These are phyloP conservation scores for Haberlea rhodopensis DNA, from an alignment of 257 asterid genomes.

Conservation along the genomic window DNA sequence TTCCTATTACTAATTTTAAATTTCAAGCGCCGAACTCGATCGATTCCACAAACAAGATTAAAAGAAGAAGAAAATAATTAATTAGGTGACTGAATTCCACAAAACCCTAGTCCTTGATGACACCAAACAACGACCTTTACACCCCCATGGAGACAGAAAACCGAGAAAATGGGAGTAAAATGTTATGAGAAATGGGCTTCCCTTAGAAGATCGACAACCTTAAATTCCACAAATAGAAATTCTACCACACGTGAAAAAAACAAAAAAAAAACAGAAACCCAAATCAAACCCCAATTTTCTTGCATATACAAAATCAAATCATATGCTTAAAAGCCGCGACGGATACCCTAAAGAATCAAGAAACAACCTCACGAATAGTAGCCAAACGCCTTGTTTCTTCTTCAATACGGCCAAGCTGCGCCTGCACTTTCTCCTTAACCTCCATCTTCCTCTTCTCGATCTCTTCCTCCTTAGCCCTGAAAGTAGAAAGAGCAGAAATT, in stretches of 20 bases:
- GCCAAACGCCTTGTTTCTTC: slow-evolving; percentile 91
- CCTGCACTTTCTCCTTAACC: slow-evolving; percentile 82
- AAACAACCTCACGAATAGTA: slow-evolving; percentile 71
- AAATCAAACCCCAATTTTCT: background rate
- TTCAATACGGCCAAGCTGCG: slow-evolving; percentile 93
- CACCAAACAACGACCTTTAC: slow-evolving; percentile 7
- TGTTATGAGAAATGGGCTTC: background rate
- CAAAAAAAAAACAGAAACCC: background rate
- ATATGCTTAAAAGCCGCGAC: background rate
- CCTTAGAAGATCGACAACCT: background rate
- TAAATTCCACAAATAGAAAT: slow-evolving; percentile 13
- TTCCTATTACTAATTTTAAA: too few species aligned
- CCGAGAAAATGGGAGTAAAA: background rate
- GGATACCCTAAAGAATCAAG: background rate
- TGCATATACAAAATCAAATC: background rate
- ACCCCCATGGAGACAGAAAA: slow-evolving; percentile 16
- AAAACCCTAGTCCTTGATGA: background rate
- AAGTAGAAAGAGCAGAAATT: slow-evolving; percentile 79
- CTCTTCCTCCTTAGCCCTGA: slow-evolving; percentile 95
- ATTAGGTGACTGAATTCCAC: slow-evolving; percentile 14
- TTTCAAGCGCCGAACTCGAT: background rate
- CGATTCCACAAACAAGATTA: background rate
- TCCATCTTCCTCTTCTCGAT: slow-evolving; percentile 95
- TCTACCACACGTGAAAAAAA: background rate
- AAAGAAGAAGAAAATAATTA: background rate